Conservation (phyloP, 163 green algal species). For the Chlamydomonas reinhardtii region DNA sequence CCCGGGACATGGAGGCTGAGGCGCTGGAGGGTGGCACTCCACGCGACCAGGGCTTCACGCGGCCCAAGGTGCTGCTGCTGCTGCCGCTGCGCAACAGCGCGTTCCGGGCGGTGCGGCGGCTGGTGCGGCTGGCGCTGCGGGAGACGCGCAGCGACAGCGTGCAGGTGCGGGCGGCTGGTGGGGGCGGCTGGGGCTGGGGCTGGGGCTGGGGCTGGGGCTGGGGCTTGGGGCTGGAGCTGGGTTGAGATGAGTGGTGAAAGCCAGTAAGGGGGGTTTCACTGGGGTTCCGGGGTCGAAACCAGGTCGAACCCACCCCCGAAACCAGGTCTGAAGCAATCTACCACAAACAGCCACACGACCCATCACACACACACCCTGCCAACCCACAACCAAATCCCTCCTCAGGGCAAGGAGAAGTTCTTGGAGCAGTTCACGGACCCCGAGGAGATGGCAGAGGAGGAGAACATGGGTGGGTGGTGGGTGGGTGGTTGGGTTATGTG, state of each 20-base stretch:
- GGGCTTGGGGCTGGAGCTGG: no score
- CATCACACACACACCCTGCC: no score
- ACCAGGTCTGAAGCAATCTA: no score
- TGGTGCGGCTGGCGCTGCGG: slow-evolving; percentile 79
- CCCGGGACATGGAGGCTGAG: no score
- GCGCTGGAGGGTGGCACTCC: slow-evolving; percentile 6
- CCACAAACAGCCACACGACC: no score
- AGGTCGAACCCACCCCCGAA: no score
- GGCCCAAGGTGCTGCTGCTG: slow-evolving; percentile 89
- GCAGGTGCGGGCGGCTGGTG: slow-evolving; percentile 52
- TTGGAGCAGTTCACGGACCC: slow-evolving; percentile 77
- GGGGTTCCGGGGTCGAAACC: no score
- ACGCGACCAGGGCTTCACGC: slow-evolving; percentile 80
- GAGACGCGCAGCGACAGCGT: slow-evolving; percentile 83
- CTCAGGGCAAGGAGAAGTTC: slow-evolving; percentile 83
- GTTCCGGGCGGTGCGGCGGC: slow-evolving; percentile 66
- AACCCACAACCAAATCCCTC: no score
- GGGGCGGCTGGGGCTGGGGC: not conserved
- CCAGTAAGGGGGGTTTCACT: no score
- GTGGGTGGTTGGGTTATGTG: not conserved
- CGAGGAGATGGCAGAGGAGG: slow-evolving; percentile 44
- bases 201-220: not conserved
- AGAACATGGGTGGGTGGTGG: slow-evolving; percentile 20
- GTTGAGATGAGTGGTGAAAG: no score
- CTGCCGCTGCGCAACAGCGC: slow-evolving; percentile 86